Conservation (phyloP, 2,329 filamentous ascomycete genomes). For the Monosporascus cannonballus region DNA sequence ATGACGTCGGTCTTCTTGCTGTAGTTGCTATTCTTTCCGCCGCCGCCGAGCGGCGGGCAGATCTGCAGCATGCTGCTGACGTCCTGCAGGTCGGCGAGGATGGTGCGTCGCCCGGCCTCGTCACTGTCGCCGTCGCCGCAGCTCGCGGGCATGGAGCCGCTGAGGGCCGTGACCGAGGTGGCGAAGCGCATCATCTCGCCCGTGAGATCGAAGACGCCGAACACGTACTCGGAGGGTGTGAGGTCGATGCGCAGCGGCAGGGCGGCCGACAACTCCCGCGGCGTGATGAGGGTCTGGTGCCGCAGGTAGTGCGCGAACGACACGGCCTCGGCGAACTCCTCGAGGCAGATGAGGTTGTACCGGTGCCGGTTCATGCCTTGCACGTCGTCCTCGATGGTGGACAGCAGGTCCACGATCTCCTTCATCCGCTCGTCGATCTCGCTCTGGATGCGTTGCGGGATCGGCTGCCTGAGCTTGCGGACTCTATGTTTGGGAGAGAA, state of each 20-base stretch:
- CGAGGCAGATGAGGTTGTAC: slow-evolving; percentile 82
- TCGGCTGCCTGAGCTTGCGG: slow-evolving; percentile 52
- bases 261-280: slow-evolving; percentile 48
- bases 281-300: slow-evolving; percentile 67
- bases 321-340: slow-evolving; percentile 91
- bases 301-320: slow-evolving; percentile 85
- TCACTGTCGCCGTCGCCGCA: slow-evolving; percentile 19
- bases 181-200: slow-evolving; percentile 97
- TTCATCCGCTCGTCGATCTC: slow-evolving; percentile 64
- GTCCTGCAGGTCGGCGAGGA: slow-evolving; percentile 75
- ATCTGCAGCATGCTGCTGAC: slow-evolving; percentile 72
- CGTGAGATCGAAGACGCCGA: slow-evolving; percentile 88
- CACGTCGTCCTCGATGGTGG: slow-evolving; percentile 64
- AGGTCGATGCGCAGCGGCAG: slow-evolving; percentile 54
- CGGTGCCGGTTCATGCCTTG: slow-evolving; percentile 74
- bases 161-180: slow-evolving; percentile 78
- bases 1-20: slow-evolving; percentile 81
- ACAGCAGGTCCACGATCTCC: slow-evolving; percentile 66
- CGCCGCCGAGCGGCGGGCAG: slow-evolving; percentile 53
- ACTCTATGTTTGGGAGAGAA: slow-evolving; percentile 40
- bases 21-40: slow-evolving; percentile 43
- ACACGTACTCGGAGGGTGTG: slow-evolving; percentile 78
- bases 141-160: slow-evolving; percentile 40
- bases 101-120: slow-evolving; percentile 37
- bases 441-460: slow-evolving; percentile 64